phyloP scores from a whole-genome alignment of 1,284 basidiomycete species.

The Malassezia equina region DNA sequence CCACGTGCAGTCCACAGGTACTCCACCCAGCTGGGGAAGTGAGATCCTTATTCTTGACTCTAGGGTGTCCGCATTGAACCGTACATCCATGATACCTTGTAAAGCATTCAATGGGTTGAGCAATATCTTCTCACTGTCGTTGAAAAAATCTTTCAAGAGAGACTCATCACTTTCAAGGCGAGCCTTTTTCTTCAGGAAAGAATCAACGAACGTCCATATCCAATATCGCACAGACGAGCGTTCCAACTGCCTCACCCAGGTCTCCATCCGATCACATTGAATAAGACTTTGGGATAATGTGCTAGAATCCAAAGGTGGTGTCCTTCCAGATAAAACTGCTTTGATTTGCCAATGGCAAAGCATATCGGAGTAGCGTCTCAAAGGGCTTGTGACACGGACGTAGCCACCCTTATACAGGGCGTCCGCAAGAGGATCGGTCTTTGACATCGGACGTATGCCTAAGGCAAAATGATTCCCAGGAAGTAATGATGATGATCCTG shows the following conservation, averaged over 20 bases:
- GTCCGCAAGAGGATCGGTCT: constrained; percentile 6
- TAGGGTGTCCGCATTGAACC: constrained; percentile 16
- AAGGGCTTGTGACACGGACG: constrained; percentile 71
- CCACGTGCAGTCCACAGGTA: constrained; percentile 11
- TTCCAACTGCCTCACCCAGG: constrained; percentile 19
- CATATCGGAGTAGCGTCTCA: constrained; percentile 76
- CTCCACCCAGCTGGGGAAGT: constrained; percentile 6
- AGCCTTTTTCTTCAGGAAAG: constrained; percentile 9
- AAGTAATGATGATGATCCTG: constrained; percentile 8
- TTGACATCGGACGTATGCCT: constrained; percentile 55
- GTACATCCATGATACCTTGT: constrained; percentile 20
- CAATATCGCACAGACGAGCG: constrained; percentile 21
- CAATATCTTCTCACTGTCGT: neutral
- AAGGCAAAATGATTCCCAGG: constrained; percentile 62
- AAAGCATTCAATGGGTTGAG: constrained; percentile 16
- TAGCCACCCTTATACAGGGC: constrained; percentile 52
- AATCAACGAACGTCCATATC: constrained; percentile 18
- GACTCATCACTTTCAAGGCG: neutral
- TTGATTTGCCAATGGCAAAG: constrained; percentile 91
- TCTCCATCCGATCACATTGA: constrained; percentile 27
- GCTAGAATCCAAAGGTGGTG: constrained; percentile 4
- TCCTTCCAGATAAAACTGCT: constrained; percentile 52
- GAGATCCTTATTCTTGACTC: constrained; percentile 20
- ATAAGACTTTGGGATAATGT: neutral
- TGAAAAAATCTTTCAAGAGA: neutral